These are phyloP conservation scores for Gnetum montanum DNA, from an alignment of 75 land plant species.

Conservation along the genomic window DNA sequence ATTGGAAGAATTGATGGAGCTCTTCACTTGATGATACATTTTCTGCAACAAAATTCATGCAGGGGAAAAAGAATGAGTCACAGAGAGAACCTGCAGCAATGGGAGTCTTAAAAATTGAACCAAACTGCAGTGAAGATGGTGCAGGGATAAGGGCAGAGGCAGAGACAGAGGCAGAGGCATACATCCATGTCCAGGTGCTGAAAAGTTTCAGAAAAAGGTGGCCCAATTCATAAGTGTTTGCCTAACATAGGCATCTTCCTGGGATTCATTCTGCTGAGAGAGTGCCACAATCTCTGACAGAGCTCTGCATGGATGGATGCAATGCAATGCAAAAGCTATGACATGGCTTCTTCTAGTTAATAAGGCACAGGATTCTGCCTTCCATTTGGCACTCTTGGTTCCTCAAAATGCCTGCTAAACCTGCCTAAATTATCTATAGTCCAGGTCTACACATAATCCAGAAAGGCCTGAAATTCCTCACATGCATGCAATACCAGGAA, in stretches of 20 bases:
- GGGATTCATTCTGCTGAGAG: not conserved
- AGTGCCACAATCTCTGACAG: not conserved
- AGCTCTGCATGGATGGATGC: conserved; percentile 4
- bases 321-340: not conserved
- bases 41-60: conserved; percentile 4
- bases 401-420: not conserved
- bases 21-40: conserved; percentile 9
- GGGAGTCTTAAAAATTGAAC: not conserved
- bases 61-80: too few species aligned
- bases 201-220: conserved; percentile 2
- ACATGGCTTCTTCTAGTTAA: not conserved
- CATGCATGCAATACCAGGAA: not conserved
- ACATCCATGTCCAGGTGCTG: not conserved
- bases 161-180: not conserved
- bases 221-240: not conserved
- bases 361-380: not conserved
- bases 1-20: conserved; percentile 1
- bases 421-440: not conserved
- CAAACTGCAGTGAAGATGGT: not conserved
- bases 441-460: not conserved
- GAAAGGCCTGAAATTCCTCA: not conserved
- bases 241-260: not conserved
- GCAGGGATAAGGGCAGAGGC: not conserved
- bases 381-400: not conserved
- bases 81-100: not conserved